A percentile compares a stretch with the other conserved stretches of the same genome.
Evolutionary conservation across 306 rosid genomes (phyloP).

Genomic region (Crataegus laevigata): DNA sequence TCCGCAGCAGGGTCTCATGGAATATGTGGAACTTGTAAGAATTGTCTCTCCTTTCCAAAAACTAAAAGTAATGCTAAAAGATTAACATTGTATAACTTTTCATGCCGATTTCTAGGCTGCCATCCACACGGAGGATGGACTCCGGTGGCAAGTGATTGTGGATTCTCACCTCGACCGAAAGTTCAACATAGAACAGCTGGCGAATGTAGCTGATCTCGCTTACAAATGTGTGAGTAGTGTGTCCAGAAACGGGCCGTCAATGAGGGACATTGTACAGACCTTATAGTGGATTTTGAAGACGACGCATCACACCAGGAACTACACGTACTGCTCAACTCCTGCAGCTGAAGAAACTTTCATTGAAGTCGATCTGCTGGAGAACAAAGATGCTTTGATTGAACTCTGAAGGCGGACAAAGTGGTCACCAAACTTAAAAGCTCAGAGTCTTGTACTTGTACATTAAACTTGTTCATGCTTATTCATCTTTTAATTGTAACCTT

Average conservation of each 20-base stretch:
- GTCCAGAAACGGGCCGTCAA: background rate
- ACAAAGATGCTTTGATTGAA: background rate
- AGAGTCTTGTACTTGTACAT: background rate
- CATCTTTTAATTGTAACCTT: too few species aligned
- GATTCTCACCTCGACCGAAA: background rate
- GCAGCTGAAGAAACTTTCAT: constrained; percentile 7
- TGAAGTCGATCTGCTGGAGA: background rate
- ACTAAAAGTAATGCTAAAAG: background rate
- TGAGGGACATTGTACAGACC: constrained; percentile 3
- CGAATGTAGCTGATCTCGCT: constrained; percentile 3
- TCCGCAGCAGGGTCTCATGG: constrained; percentile 14
- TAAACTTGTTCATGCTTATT: background rate
- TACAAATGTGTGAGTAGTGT: background rate
- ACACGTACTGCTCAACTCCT: background rate
- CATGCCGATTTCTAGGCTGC: background rate
- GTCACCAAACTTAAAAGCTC: background rate
- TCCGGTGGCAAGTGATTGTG: constrained; percentile 2
- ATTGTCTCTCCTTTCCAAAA: background rate
- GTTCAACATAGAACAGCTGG: background rate
- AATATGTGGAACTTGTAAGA: constrained; percentile 11
- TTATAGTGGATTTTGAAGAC: background rate
- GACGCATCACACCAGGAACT: background rate
- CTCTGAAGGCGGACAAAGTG: background rate
- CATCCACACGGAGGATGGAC: background rate
- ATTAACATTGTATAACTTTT: background rate